Evolutionary conservation across 129 eudicot species (phyloP).

Genomic region (Flaveria trinervia): DNA sequence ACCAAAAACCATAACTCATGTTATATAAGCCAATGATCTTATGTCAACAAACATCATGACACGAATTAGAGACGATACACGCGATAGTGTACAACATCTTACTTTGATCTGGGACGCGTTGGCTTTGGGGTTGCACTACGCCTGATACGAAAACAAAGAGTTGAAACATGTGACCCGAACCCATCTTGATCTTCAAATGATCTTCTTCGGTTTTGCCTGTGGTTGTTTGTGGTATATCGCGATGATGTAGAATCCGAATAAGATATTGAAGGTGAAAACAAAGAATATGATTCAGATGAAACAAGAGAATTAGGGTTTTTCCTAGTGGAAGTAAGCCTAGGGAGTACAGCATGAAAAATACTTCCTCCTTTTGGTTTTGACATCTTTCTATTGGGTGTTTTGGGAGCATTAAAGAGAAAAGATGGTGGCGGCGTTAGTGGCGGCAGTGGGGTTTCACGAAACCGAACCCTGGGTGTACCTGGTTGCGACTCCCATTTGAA

Average conservation of each 20-base stretch:
- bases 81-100: slow-evolving; percentile 14
- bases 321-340: slow-evolving; percentile 35
- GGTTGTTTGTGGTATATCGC: slow-evolving; percentile 17
- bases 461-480: slow-evolving; percentile 53
- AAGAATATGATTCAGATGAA: slow-evolving; percentile 41
- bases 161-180: slow-evolving; percentile 40
- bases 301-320: slow-evolving; percentile 34
- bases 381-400: slow-evolving; percentile 33
- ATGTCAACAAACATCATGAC: not conserved
- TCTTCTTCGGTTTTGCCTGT: slow-evolving; percentile 20
- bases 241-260: slow-evolving; percentile 47
- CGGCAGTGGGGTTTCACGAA: slow-evolving; percentile 48
- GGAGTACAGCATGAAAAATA: slow-evolving; percentile 35
- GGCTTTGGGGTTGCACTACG: slow-evolving; percentile 32
- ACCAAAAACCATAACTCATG: slow-evolving; percentile 8
- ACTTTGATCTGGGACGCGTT: not conserved
- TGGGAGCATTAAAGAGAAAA: slow-evolving; percentile 34
- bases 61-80: slow-evolving; percentile 8
- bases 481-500: slow-evolving; percentile 71
- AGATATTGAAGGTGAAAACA: slow-evolving; percentile 29
- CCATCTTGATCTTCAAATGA: slow-evolving; percentile 37
- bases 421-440: slow-evolving; percentile 67
- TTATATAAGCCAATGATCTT: slow-evolving; percentile 8
- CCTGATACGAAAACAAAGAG: slow-evolving; percentile 45
- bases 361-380: slow-evolving; percentile 38